Conservation (phyloP, 2,329 filamentous ascomycete genomes). For the Ophiostoma sp. region DNA sequence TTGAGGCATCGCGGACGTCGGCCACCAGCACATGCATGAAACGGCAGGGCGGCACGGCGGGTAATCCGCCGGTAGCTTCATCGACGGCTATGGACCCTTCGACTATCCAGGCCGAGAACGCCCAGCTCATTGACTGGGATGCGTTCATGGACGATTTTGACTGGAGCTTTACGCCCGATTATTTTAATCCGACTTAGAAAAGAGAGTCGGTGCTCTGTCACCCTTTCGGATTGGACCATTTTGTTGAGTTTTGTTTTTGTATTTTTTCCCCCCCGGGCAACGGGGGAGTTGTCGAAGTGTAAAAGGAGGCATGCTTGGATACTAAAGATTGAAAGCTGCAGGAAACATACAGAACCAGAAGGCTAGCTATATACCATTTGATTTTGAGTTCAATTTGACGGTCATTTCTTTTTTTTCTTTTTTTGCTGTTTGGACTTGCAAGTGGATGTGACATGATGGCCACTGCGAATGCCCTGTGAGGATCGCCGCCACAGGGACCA, state of each 20-base stretch:
- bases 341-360: background rate
- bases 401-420: background rate
- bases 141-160: conserved; percentile 49
- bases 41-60: conserved; percentile 14
- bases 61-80: background rate
- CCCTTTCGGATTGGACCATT: too few relatives aligned
- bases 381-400: background rate
- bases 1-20: conserved; percentile 38
- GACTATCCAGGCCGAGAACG: conserved; percentile 24
- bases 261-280: background rate
- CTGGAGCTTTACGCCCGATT: conserved; percentile 37
- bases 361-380: background rate
- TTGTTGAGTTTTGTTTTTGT: background rate
- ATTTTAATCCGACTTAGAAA: conserved; percentile 26
- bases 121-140: conserved; percentile 47
- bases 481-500: background rate
- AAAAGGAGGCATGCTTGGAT: background rate
- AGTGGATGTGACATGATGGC: background rate
- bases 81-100: conserved; percentile 24
- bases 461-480: background rate
- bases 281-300: background rate
- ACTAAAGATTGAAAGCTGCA: background rate
- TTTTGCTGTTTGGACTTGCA: background rate
- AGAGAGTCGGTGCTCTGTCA: background rate
- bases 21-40: conserved; percentile 22